Evolutionary conservation across 805 yeast genomes (phyloP).

Genomic region (Ogataea chonburiensis): DNA sequence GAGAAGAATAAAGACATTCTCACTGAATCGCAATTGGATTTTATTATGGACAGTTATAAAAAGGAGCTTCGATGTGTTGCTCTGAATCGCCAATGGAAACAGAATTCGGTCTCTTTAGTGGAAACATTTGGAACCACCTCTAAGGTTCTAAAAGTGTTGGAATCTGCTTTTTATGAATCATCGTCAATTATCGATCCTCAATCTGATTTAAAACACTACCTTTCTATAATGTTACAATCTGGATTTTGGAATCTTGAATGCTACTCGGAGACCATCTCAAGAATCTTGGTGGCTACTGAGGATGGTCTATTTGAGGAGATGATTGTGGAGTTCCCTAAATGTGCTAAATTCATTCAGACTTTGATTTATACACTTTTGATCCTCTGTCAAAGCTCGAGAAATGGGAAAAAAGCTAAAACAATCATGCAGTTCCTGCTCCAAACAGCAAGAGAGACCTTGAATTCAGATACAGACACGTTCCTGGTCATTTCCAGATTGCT

Average conservation of each 20-base stretch:
- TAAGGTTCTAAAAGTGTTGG: conserved; percentile 17
- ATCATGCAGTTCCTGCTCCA: conserved; percentile 15
- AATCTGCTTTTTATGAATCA: conserved; percentile 19
- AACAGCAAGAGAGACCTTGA: conserved; percentile 12
- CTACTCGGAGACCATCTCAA: background rate
- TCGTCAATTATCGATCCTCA: conserved; percentile 18
- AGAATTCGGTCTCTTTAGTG: conserved; percentile 44
- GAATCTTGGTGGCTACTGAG: conserved; percentile 3
- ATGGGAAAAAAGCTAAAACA: conserved; percentile 13
- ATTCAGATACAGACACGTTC: conserved; percentile 28
- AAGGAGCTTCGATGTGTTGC: conserved; percentile 54
- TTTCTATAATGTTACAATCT: conserved; percentile 19
- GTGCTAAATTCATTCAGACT: conserved; percentile 4
- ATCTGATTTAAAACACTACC: conserved; percentile 15
- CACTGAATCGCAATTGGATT: conserved; percentile 22
- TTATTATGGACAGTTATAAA: conserved; percentile 47
- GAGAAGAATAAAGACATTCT: conserved; percentile 21
- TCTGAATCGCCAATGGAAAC: conserved; percentile 50
- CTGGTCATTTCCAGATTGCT: conserved; percentile 52
- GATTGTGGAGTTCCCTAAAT: conserved; percentile 6
- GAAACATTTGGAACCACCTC: conserved; percentile 39
- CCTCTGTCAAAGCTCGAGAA: conserved; percentile 17
- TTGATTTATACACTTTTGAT: conserved; percentile 17
- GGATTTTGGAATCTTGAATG: conserved; percentile 8
- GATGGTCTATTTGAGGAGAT: conserved; percentile 7